Conservation (phyloP, 106 monocot genomes). For the Acorus gramineus region DNA sequence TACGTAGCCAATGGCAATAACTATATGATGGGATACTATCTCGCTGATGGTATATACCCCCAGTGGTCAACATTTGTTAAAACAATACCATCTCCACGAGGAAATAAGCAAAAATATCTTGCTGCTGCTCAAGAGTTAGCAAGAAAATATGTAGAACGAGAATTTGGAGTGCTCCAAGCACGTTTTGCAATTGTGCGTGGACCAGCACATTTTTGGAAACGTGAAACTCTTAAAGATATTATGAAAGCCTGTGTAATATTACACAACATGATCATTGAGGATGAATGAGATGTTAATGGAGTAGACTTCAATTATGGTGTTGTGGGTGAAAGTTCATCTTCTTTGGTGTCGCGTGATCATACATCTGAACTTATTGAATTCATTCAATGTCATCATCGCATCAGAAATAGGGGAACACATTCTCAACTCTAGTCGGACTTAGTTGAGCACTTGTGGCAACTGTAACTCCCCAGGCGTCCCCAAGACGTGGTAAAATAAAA, state of each 20-base stretch:
- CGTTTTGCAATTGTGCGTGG: too few relatives aligned
- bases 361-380: background rate
- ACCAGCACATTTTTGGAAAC: too few relatives aligned
- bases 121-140: background rate
- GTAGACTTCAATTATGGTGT: background rate
- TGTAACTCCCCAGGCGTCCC: too few relatives aligned
- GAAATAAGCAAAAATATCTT: background rate
- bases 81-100: background rate
- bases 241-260: background rate
- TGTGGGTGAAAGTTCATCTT: too few relatives aligned
- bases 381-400: background rate
- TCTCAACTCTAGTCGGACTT: background rate
- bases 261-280: background rate
- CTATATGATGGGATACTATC: constrained; percentile 2
- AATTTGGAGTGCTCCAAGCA: background rate
- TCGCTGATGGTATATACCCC: background rate
- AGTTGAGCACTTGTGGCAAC: too few relatives aligned
- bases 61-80: background rate
- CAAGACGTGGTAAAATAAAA: too few relatives aligned
- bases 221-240: too few relatives aligned
- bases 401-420: background rate
- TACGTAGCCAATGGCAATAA: constrained; percentile 1
- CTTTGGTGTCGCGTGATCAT: background rate
- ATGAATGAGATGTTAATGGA: constrained; percentile 2
- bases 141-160: background rate